These are phyloP conservation scores for Clitoria ternatea DNA, from an alignment of 306 rosid species.

Conservation along the genomic window DNA sequence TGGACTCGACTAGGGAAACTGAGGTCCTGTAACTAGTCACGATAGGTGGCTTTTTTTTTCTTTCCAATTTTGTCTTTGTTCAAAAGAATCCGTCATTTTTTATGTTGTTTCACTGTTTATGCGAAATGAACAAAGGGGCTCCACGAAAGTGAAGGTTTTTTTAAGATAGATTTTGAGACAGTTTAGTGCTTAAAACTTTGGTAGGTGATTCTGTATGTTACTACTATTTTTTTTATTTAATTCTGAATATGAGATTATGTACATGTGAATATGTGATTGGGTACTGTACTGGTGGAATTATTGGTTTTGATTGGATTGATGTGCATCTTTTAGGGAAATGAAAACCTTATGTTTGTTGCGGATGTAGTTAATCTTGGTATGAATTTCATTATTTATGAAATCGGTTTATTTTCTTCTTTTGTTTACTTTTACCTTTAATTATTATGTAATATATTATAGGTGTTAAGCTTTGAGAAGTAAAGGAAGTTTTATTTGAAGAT, in stretches of 20 bases:
- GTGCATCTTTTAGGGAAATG: neutral
- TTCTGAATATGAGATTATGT: neutral
- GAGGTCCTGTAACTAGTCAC: neutral
- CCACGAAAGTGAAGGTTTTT: neutral
- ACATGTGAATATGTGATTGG: constrained; percentile 2
- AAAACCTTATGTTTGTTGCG: neutral
- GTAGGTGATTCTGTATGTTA: neutral
- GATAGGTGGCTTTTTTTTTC: neutral
- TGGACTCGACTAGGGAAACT: neutral
- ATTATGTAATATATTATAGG: neutral
- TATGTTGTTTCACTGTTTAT: neutral
- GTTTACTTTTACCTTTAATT: neutral
- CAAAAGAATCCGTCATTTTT: neutral
- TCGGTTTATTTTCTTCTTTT: neutral
- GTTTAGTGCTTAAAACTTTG: neutral
- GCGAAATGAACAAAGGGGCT: neutral
- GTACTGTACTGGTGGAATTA: neutral
- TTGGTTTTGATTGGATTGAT: neutral
- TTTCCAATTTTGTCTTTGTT: constrained; percentile 1
- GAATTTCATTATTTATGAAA: neutral
- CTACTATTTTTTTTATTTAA: neutral
- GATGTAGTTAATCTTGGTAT: neutral
- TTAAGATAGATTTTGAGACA: neutral
- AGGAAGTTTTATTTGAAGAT: constrained; percentile 1
- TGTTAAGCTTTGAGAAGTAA: neutral